phyloP scores from a whole-genome alignment of 176 grass and related monocot species.

The Oryza meridionalis region DNA sequence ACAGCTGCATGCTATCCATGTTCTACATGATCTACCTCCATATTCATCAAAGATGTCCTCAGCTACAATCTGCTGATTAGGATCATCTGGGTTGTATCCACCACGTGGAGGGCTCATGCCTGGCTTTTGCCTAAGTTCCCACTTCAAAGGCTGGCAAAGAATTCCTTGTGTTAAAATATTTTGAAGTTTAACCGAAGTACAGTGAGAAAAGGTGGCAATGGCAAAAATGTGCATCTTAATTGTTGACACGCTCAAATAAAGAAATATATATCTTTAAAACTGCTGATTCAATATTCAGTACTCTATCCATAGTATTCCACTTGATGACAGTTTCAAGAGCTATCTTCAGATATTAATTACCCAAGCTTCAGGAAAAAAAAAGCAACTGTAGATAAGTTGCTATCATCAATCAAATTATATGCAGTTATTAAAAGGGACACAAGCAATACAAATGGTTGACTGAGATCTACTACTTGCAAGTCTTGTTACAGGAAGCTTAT shows the following conservation, averaged over 20 bases:
- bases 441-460: background rate
- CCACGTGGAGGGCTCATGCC: slow-evolving; percentile 96
- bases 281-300: background rate
- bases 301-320: background rate
- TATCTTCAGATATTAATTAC: slow-evolving; percentile 11
- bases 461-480: background rate
- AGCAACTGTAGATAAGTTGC: slow-evolving; percentile 1
- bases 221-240: background rate
- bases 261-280: background rate
- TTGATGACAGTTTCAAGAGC: background rate
- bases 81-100: slow-evolving; percentile 84
- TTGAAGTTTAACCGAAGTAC: slow-evolving; percentile 6
- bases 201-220: background rate
- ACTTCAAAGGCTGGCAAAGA: slow-evolving; percentile 76
- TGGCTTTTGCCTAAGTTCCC: slow-evolving; percentile 97
- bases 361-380: background rate
- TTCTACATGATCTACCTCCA: slow-evolving; percentile 65
- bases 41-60: slow-evolving; percentile 99
- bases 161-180: slow-evolving; percentile 22
- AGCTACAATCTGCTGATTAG: slow-evolving; percentile 97
- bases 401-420: slow-evolving; percentile 5
- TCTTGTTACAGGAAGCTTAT: background rate
- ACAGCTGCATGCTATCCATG: background rate
- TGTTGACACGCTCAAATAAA: background rate
- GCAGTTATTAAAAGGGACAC: background rate